Base-by-base conservation (phyloP, 345 rosid genomes). In the Raphanus raphanistrum region DNA sequence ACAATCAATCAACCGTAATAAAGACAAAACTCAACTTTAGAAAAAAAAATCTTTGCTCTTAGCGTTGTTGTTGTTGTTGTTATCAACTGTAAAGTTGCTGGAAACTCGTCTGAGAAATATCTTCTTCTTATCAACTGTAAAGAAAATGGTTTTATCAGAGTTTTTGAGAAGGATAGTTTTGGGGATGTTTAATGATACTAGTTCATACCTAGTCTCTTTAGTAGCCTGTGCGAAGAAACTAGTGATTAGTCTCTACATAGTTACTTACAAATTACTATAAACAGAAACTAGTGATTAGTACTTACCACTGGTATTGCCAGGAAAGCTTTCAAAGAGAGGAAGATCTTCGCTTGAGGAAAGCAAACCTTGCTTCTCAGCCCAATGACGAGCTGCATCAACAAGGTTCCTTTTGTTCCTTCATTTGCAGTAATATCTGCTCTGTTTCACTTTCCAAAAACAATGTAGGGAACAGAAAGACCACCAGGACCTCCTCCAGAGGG, bases 351-450 rank as follows among this genome's bases (percentile, higher is more conserved):
- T 92, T 4, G 58, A 90, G 72, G 36, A 96, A 83, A 84, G 94
- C 81, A 95, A 84, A 45, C 99, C 98, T 86, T 95, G 99, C 83
- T 92, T 95, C 88, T 95, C 99, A 66, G 92, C 97, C 99, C 99
- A 95, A 70, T 88, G 97, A 7, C 96, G 98, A 84, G 99, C 99
- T 27, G 74, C 98, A 82, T 95, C 99, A 75, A 95, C 98, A 36
- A 95, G 98, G 86, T 95, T 87, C 95, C 97, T 81, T 83, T 86
- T 6, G 88, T 86, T 60, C 93, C 95, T 82, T 90, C 99, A 81
- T 84, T 95, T n/a, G 90, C 86, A 70, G 97, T 97, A 57, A 95
- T 69, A 74, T 95, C 99, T 50, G 94, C 93, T 83, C 92, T 95
- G 85, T n/a, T n/a, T n/a, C n/a, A n/a, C n/a, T 95, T 95, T 5